Conservation (phyloP, 805 yeast genomes). For the Pichia rugopelliculosa region DNA sequence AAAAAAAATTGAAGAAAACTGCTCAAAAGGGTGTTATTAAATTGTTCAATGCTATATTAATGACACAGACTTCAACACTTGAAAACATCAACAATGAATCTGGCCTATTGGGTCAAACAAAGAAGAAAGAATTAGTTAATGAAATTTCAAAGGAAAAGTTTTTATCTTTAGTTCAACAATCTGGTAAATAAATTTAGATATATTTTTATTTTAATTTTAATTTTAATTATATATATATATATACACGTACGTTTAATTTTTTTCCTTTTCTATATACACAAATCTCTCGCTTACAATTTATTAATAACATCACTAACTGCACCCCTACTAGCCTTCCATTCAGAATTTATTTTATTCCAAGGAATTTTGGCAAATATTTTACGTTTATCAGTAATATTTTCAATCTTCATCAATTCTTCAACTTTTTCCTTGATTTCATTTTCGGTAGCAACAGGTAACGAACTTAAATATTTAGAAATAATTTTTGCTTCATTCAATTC, state of each 20-base stretch:
- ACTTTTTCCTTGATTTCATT: slow-evolving; percentile 30
- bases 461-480: slow-evolving; percentile 27
- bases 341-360: slow-evolving; percentile 27
- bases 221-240: not conserved
- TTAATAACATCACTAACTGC: slow-evolving; percentile 25
- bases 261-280: not conserved
- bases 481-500: slow-evolving; percentile 34
- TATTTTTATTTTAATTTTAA: no score
- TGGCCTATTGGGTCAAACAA: slow-evolving; percentile 33
- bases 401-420: slow-evolving; percentile 19
- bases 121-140: slow-evolving; percentile 52
- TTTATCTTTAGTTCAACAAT: slow-evolving; percentile 77
- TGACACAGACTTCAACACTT: slow-evolving; percentile 74
- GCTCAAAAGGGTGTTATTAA: slow-evolving; percentile 36
- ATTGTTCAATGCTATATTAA: slow-evolving; percentile 24
- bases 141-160: slow-evolving; percentile 87
- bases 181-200: slow-evolving; percentile 49
- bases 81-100: slow-evolving; percentile 40
- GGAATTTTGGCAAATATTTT: slow-evolving; percentile 28
- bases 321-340: slow-evolving; percentile 32
- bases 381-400: slow-evolving; percentile 20
- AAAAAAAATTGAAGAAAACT: slow-evolving; percentile 59
- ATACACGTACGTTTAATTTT: not conserved
- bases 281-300: slow-evolving; percentile 13
- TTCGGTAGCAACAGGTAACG: slow-evolving; percentile 32